These are phyloP conservation scores for Cyclotella atomus DNA, from an alignment of 108 stramenopile genomes.

Conservation along the genomic window DNA sequence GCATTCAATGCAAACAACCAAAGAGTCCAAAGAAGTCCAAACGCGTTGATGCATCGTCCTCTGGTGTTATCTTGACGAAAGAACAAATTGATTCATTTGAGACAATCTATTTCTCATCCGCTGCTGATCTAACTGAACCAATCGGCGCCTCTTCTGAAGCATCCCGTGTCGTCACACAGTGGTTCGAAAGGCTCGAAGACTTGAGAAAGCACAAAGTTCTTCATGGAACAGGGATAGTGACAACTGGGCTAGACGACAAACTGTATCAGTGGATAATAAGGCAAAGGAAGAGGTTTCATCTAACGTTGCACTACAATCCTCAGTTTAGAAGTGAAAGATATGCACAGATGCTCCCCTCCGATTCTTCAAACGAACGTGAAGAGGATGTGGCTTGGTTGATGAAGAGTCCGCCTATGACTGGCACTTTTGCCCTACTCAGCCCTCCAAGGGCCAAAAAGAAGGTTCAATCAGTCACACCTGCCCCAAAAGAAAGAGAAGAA, in stretches of 20 bases:
- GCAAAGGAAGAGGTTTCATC: constrained; percentile 47
- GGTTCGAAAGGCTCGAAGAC: constrained; percentile 44
- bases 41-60: constrained; percentile 18
- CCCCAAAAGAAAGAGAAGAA: neutral
- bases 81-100: constrained; percentile 36
- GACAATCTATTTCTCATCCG: constrained; percentile 31
- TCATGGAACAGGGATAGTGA: constrained; percentile 36
- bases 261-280: constrained; percentile 43
- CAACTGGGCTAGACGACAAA: constrained; percentile 27
- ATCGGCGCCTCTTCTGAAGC: neutral
- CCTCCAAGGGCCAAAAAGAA: constrained; percentile 6
- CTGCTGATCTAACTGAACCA: constrained; percentile 11
- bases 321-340: constrained; percentile 11
- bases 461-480: neutral
- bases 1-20: constrained; percentile 4
- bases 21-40: constrained; percentile 22
- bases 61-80: constrained; percentile 39
- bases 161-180: constrained; percentile 11
- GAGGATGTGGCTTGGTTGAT: constrained; percentile 28
- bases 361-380: neutral
- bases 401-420: constrained; percentile 44
- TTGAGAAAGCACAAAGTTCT: constrained; percentile 32
- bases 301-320: constrained; percentile 40
- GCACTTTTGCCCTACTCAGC: no score
- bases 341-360: neutral